Conservation (phyloP, 768 basidiomycete genomes). For the Leccinellum luteum region DNA sequence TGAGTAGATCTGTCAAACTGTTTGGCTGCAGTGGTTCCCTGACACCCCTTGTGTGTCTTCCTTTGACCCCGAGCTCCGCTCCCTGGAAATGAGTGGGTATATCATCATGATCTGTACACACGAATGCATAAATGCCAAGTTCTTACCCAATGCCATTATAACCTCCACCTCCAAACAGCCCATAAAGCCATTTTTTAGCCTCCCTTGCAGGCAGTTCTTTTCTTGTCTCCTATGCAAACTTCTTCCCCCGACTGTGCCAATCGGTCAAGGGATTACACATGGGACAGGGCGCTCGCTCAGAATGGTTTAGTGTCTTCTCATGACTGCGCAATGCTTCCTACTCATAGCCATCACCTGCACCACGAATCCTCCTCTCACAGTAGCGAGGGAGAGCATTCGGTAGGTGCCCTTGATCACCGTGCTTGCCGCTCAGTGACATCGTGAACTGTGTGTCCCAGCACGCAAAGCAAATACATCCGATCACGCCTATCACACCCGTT, state of each 20-base stretch:
- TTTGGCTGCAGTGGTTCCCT: slow-evolving; percentile 31
- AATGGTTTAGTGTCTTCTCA: slow-evolving; percentile 38
- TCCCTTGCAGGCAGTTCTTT: slow-evolving; percentile 20
- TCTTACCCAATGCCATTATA: slow-evolving; percentile 32
- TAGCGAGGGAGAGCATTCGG: slow-evolving; percentile 29
- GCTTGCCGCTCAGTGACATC: slow-evolving; percentile 13
- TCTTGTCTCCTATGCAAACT: slow-evolving; percentile 30
- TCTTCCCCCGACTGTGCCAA: slow-evolving; percentile 24
- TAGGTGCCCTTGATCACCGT: slow-evolving; percentile 15
- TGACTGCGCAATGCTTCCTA: slow-evolving; percentile 32
- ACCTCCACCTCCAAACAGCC: slow-evolving; percentile 26
- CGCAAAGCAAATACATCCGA: slow-evolving; percentile 31
- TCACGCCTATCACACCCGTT: slow-evolving; percentile 36
- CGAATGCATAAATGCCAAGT: slow-evolving; percentile 37
- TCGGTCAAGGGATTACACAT: slow-evolving; percentile 35
- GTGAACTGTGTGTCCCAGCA: slow-evolving; percentile 17
- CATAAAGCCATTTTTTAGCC: slow-evolving; percentile 21
- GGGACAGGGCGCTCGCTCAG: slow-evolving; percentile 35
- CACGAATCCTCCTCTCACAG: slow-evolving; percentile 21
- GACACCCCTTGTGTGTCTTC: slow-evolving; percentile 38
- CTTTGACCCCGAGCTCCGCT: slow-evolving; percentile 41
- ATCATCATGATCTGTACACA: slow-evolving; percentile 35
- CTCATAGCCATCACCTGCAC: slow-evolving; percentile 30
- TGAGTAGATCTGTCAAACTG: slow-evolving; percentile 33
- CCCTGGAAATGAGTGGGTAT: slow-evolving; percentile 40